Conservation (phyloP, 202 grass and related monocot genomes). For the Alloteropsis angusta region DNA sequence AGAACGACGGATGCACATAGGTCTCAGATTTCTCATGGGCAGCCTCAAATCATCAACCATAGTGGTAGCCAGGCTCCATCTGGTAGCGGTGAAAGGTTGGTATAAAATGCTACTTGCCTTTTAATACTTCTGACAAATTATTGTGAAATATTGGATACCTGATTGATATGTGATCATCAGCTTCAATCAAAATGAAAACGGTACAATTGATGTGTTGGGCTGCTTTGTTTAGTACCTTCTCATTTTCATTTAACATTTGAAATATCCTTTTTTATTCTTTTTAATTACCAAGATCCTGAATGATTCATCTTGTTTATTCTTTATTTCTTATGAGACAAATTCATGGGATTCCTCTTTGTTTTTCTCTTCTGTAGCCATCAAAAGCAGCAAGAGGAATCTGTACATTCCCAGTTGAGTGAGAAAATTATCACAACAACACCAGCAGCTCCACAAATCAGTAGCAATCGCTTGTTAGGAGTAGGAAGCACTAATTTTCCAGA, state of each 20-base stretch:
- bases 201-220: neutral
- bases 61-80: neutral
- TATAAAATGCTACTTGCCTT: neutral
- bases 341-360: neutral
- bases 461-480: constrained; percentile 1
- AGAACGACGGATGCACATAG: neutral
- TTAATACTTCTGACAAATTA: neutral
- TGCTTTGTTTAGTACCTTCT: neutral
- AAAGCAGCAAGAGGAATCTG: neutral
- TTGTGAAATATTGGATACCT: neutral
- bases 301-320: neutral
- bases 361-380: constrained; percentile 3
- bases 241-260: neutral
- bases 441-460: neutral
- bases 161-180: neutral
- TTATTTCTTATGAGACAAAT: neutral
- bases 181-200: neutral
- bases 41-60: neutral
- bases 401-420: neutral
- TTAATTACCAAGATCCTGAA: neutral
- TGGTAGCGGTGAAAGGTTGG: constrained; percentile 8
- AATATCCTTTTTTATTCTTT: neutral
- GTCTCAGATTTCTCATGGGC: neutral
- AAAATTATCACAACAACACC: neutral
- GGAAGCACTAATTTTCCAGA: neutral